These are phyloP conservation scores for Micromonas commoda DNA, from an alignment of 139 green algal genomes.

Conservation along the genomic window DNA sequence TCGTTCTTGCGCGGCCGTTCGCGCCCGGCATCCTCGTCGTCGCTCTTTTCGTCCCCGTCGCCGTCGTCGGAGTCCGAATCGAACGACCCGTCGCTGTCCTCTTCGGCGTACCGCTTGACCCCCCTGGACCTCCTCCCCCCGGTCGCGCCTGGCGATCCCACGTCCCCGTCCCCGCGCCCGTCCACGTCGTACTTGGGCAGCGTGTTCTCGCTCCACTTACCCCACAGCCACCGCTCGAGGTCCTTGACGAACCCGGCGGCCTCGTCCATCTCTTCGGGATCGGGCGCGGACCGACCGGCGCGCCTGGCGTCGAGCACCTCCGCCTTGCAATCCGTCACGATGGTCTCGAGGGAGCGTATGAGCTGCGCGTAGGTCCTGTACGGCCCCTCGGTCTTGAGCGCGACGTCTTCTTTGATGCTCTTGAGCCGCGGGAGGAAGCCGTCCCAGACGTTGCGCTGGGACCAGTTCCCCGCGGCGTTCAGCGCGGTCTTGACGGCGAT, in stretches of 20 bases:
- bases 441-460: background rate
- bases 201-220: background rate
- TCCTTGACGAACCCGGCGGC: background rate
- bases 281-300: too few species aligned
- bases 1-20: background rate
- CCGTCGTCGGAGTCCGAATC: background rate
- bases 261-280: background rate
- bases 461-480: background rate
- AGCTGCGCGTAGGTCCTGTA: background rate
- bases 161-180: background rate
- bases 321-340: background rate
- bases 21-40: background rate
- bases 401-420: background rate
- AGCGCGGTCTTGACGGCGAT: background rate
- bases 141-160: background rate
- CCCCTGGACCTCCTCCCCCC: background rate
- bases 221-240: background rate
- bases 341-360: background rate
- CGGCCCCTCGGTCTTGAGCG: background rate
- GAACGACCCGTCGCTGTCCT: background rate
- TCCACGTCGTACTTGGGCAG: background rate
- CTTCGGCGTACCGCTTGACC: background rate
- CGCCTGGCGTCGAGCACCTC: background rate
- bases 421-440: background rate
- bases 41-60: background rate